Percentiles rank a stretch among this genome's conserved stretches.
These are phyloP conservation scores for Raphidocelis subcapitata DNA, from an alignment of 139 green algal genomes.

Conservation along the genomic window DNA sequence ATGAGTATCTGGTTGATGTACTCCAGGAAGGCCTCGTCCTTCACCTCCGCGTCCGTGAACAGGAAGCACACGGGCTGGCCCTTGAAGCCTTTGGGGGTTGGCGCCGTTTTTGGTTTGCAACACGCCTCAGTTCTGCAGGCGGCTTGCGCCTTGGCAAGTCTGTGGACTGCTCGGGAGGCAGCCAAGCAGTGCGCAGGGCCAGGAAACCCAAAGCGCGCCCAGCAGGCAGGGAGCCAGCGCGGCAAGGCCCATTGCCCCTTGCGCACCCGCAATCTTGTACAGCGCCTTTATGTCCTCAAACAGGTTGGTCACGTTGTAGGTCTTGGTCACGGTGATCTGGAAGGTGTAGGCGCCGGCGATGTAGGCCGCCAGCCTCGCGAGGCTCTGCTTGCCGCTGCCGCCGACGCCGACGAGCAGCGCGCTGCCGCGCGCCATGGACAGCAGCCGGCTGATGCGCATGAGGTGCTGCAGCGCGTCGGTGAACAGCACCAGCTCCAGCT, in stretches of 20 bases:
- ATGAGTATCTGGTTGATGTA: slow-evolving; percentile 98
- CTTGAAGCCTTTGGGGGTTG: slow-evolving; percentile 69
- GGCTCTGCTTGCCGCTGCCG: slow-evolving; percentile 89
- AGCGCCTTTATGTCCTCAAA: slow-evolving; percentile 95
- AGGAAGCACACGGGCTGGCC: slow-evolving; percentile 89
- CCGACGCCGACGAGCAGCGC: slow-evolving; percentile 93
- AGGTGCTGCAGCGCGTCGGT: slow-evolving; percentile 89
- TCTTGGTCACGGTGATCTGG: slow-evolving; percentile 69
- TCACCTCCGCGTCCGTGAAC: slow-evolving; percentile 93
- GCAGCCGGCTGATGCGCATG: slow-evolving; percentile 82
- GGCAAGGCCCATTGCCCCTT: too few relatives aligned
- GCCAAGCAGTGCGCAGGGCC: too few relatives aligned
- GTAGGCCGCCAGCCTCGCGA: slow-evolving; percentile 78
- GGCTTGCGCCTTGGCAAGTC: too few relatives aligned
- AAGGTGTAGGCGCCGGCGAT: slow-evolving; percentile 83
- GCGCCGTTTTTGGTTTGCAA: too few relatives aligned
- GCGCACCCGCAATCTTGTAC: slow-evolving; percentile 85
- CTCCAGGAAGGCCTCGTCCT: slow-evolving; percentile 94
- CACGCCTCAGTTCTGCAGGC: too few relatives aligned
- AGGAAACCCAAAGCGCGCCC: too few relatives aligned
- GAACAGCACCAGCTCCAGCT: slow-evolving; percentile 95
- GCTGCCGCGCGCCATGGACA: slow-evolving; percentile 85
- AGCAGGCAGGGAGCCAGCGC: too few relatives aligned
- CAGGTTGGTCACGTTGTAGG: slow-evolving; percentile 88
- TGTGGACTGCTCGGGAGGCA: too few relatives aligned